Conservation (phyloP, 768 basidiomycete genomes). For the Sarcomyxa edulis region DNA sequence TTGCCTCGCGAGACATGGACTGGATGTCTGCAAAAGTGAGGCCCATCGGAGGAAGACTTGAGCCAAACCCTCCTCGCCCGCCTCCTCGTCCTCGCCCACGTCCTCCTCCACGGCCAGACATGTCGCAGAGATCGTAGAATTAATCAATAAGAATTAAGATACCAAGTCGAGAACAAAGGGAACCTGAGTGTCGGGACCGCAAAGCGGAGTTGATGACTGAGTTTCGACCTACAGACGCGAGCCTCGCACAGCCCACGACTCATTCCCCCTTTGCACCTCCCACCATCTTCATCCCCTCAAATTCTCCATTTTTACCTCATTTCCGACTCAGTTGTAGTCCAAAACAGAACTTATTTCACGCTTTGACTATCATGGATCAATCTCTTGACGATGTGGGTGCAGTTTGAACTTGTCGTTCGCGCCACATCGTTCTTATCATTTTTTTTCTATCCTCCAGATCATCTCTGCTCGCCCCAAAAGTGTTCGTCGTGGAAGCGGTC, state of each 20-base stretch:
- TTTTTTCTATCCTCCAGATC: slow-evolving; percentile 39
- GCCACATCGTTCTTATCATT: slow-evolving; percentile 15
- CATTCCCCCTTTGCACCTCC: slow-evolving; percentile 12
- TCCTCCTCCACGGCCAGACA: slow-evolving; percentile 30
- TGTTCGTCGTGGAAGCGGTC: slow-evolving; percentile 37
- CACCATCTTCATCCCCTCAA: slow-evolving; percentile 8
- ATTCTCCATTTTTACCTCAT: slow-evolving; percentile 13
- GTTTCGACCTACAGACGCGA: slow-evolving; percentile 11
- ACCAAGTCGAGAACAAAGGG: too few species aligned
- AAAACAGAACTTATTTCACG: too few species aligned
- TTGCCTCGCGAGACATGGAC: slow-evolving; percentile 62
- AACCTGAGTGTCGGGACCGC: too few species aligned
- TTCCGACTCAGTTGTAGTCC: slow-evolving; percentile 5
- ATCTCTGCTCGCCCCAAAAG: slow-evolving; percentile 58
- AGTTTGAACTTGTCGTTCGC: slow-evolving; percentile 15
- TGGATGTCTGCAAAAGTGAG: not conserved
- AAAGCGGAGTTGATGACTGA: slow-evolving; percentile 1
- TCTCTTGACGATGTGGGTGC: slow-evolving; percentile 72
- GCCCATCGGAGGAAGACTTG: slow-evolving; percentile 37
- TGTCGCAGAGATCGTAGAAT: too few species aligned
- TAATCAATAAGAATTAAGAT: too few species aligned
- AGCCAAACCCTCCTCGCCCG: slow-evolving; percentile 59
- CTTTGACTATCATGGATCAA: slow-evolving; percentile 57
- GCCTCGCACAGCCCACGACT: slow-evolving; percentile 13
- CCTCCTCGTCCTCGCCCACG: slow-evolving; percentile 36